Base-by-base conservation (phyloP, 257 asterid genomes). In the Nicotiana obtusifolia region DNA sequence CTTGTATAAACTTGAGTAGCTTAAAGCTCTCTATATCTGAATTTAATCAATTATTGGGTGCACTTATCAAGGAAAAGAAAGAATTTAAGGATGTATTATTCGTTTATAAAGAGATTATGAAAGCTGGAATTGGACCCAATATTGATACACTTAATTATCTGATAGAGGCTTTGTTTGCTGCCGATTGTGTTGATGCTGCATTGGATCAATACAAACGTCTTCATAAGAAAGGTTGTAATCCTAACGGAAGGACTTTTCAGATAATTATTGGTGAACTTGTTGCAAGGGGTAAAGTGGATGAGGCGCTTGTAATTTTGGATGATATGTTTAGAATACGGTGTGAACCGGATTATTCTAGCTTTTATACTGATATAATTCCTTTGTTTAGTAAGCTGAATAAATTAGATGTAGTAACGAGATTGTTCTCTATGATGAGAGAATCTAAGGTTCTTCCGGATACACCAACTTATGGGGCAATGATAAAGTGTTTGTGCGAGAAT, bases 41-140 rank as follows among this genome's bases (percentile, higher is more conserved):
- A 16, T 89, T 89, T 81, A 95, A 90, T 89, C 76, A 53, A 10
- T 54, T 95, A 76, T 84, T 93, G 89, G 81, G 89, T 64, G 95
- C 91, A 69, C 89, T 95, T 53, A 88, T 92, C 16, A 89, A 82
- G 84, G 93, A 54, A 22, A 90, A 87, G 82, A 87, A 85, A 7
- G 97, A 85, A 82, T 88, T 95, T 80, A 87, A 90, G 90, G 97
- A 95, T 80, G 94, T 93, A 13, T 81, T 95, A 80, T 92, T 93
- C 86, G 97, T 93, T 69, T 95, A 93, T 53, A 95, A 93, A 66
- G 99, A 93, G 86, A 87, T 95, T 90, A 95, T 89, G 83, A 93
- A 92, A 87, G 92, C 95, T 4, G 94, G 95, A 31, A 81, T 89
- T 77, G 47, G 82, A 20, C 99, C 99, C 4, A 83, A 89, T 85